Conservation (phyloP, 352 stramenopile genomes). For the Phytophthora fragariae region DNA sequence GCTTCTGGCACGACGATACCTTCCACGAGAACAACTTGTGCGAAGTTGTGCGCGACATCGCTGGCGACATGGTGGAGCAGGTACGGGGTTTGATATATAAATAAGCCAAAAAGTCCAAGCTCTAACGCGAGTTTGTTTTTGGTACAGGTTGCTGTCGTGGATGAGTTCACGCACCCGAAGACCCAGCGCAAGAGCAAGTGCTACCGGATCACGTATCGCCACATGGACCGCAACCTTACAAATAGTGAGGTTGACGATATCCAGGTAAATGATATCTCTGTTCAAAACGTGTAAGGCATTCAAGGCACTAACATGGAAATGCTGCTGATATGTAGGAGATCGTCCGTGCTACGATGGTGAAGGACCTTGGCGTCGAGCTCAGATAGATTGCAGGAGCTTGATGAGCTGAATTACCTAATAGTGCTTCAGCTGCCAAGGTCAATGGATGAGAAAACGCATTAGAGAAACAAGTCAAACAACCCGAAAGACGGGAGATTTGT, state of each 20-base stretch:
- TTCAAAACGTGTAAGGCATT: neutral
- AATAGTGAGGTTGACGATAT: slow-evolving; percentile 99
- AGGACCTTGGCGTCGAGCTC: slow-evolving; percentile 91
- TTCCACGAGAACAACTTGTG: slow-evolving; percentile 98
- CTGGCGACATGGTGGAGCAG: slow-evolving; percentile 98
- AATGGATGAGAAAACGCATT: neutral
- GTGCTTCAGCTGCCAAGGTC: neutral
- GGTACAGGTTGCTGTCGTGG: slow-evolving; percentile 84
- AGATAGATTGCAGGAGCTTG: slow-evolving; percentile 65
- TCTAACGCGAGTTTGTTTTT: slow-evolving; percentile 13
- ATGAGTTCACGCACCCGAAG: slow-evolving; percentile 98
- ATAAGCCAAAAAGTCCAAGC: neutral
- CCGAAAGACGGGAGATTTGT: neutral
- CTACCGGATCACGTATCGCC: slow-evolving; percentile 98
- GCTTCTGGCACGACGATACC: slow-evolving; percentile 94
- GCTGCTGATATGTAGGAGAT: slow-evolving; percentile 42
- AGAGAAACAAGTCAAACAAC: neutral
- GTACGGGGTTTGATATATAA: slow-evolving; percentile 35
- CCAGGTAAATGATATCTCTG: slow-evolving; percentile 67
- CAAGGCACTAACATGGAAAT: neutral
- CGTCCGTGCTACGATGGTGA: slow-evolving; percentile 81
- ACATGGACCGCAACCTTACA: slow-evolving; percentile 98
- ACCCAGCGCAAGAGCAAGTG: slow-evolving; percentile 95
- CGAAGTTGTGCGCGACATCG: slow-evolving; percentile 96
- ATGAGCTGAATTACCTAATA: slow-evolving; percentile 10